These are phyloP conservation scores for Copromyces sp. DNA, from an alignment of 495 filamentous ascomycete species.

Conservation along the genomic window DNA sequence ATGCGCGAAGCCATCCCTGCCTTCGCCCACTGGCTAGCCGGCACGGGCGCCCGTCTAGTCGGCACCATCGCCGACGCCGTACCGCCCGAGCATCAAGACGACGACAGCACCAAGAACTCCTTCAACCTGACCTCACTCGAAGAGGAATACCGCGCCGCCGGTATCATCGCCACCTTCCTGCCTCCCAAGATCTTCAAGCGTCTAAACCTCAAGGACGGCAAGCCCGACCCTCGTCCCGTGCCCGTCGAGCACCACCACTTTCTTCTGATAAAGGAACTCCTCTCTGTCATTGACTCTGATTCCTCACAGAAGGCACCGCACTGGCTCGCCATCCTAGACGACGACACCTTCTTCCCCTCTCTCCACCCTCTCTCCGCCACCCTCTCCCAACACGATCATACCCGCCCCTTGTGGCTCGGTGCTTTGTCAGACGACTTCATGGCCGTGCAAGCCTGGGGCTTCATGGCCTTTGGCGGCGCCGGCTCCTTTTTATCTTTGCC, in stretches of 20 bases:
- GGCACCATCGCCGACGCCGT: constrained; percentile 42
- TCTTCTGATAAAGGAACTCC: constrained; percentile 47
- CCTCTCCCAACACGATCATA: constrained; percentile 38
- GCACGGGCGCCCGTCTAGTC: constrained; percentile 45
- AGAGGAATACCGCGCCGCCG: constrained; percentile 23
- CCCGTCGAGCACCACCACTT: constrained; percentile 53
- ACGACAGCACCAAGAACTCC: constrained; percentile 10
- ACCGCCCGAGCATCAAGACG: neutral
- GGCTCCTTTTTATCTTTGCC: constrained; percentile 56
- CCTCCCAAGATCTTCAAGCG: constrained; percentile 35
- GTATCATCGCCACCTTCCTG: constrained; percentile 44
- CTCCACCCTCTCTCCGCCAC: constrained; percentile 44
- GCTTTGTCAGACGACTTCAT: constrained; percentile 53
- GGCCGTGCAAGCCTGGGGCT: constrained; percentile 49
- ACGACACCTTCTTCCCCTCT: constrained; percentile 66
- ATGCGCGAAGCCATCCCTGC: constrained; percentile 45
- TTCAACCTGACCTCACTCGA: constrained; percentile 18
- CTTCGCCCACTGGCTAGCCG: constrained; percentile 52
- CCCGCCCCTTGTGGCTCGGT: constrained; percentile 47
- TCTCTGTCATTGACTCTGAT: constrained; percentile 19
- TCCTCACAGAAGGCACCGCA: constrained; percentile 24
- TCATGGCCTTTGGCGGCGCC: constrained; percentile 60
- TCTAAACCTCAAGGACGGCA: constrained; percentile 3
- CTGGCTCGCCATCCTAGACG: constrained; percentile 60
- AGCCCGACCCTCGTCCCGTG: neutral